Evolutionary conservation across 345 rosid species (phyloP), one percentile per base, ranked within the genome.

Genomic region (Acer negundo): DNA sequence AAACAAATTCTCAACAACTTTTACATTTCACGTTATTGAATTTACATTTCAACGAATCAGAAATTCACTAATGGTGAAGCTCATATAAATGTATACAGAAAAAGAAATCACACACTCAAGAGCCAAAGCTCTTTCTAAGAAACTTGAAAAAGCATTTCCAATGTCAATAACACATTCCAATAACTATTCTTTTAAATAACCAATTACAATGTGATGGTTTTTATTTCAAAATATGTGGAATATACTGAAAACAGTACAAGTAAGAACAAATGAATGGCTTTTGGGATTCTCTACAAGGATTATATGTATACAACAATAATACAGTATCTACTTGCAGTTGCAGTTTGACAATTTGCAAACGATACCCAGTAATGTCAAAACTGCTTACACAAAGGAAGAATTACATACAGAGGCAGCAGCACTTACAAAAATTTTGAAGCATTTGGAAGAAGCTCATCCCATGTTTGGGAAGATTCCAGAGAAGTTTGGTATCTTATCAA

Each of bases 401-500:
- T 66, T 77, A 79, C 78, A 75, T 75, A 81, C 84, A 73, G 68
- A 23, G 31, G 47, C 73, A 40, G 73, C 67, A 59, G 69, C 23
- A 61, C 59, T 79, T 56, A 22, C 75, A 70, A 68, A 65, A 22
- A n/a, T 44, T 62, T 40, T 35, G 6, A 35, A 35, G 38, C 6
- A 10, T 61, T 23, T 35, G 6, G 38, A 61, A 72, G 75, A 38
- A 62, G 47, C 70, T 75, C 80, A 90, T 67, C 85, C 86, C 83
- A 83, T 88, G 81, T 85, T 90, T n/a, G 95, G 70, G 80, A 92
- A 94, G 80, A 96, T 86, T 55, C 98, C 99, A 19, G 99, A 94
- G 80, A 96, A 96, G 81, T 94, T 93, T 17, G 99, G 98, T 70
- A 96, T 91, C 86, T 89, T 91, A 79, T 96, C 98, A 0, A 96